phyloP scores from a whole-genome alignment of 2,329 filamentous ascomycete genomes.

The Lojkania enalia region DNA sequence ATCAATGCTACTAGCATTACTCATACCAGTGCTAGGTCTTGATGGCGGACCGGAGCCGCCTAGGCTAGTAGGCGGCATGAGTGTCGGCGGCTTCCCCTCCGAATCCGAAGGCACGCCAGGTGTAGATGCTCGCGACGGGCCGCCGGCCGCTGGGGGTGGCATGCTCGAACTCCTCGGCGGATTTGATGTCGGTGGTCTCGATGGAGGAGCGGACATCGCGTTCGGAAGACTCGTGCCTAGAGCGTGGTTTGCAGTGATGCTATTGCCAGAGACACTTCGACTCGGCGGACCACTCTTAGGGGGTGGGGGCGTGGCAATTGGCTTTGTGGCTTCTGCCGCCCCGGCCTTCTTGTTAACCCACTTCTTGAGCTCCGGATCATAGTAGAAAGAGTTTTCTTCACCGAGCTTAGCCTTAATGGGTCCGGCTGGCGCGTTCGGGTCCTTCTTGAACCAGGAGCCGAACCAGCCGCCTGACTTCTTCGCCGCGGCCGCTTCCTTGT shows the following conservation, averaged over 20 bases:
- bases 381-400: constrained; percentile 90
- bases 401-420: constrained; percentile 93
- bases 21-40: constrained; percentile 75
- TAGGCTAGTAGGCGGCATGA: constrained; percentile 30
- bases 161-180: constrained; percentile 38
- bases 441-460: constrained; percentile 79
- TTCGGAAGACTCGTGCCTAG: constrained; percentile 15
- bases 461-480: constrained; percentile 72
- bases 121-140: constrained; percentile 34
- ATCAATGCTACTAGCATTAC: constrained; percentile 91
- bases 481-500: constrained; percentile 44
- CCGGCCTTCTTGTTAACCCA: constrained; percentile 97
- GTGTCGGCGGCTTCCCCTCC: constrained; percentile 32
- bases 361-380: constrained; percentile 92
- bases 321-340: constrained; percentile 61
- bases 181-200: constrained; percentile 19
- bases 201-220: constrained; percentile 11
- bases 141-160: constrained; percentile 38
- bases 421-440: constrained; percentile 63
- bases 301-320: constrained; percentile 71
- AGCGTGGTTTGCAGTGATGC: constrained; percentile 49
- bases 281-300: constrained; percentile 61
- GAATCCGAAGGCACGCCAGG: constrained; percentile 36
- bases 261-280: constrained; percentile 56
- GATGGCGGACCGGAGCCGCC: constrained; percentile 37